Evolutionary conservation across 768 basidiomycete species (phyloP).

Genomic region (Trametes punicea): DNA sequence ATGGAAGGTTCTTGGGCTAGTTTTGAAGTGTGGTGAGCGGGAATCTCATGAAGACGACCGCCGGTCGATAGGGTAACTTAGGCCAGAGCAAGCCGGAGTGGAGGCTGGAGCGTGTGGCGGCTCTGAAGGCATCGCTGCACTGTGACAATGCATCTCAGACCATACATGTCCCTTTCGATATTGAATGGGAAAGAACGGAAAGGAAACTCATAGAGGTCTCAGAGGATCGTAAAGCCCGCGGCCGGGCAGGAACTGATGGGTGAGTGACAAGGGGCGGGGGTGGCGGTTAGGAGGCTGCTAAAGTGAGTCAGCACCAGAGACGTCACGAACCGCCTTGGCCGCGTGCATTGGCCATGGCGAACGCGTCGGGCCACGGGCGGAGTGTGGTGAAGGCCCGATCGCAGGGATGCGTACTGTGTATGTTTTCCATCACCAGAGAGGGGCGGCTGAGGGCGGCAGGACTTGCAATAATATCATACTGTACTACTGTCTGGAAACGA

Average conservation of each 20-base stretch:
- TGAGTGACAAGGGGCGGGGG: neutral
- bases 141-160: neutral
- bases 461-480: neutral
- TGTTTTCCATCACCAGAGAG: neutral
- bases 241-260: constrained; percentile 4
- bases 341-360: neutral
- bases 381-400: neutral
- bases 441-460: neutral
- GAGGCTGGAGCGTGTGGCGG: neutral
- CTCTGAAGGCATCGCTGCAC: neutral
- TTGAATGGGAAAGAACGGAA: neutral
- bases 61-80: neutral
- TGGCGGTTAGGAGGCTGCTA: neutral
- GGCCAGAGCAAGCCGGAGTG: neutral
- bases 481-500: neutral
- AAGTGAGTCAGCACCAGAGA: neutral
- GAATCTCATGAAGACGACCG: neutral
- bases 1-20: constrained; percentile 4
- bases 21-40: neutral
- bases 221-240: neutral
- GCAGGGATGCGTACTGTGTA: neutral
- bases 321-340: neutral
- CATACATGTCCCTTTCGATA: too few species aligned
- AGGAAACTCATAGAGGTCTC: too few species aligned
- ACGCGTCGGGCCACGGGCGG: too few species aligned